Base-by-base conservation (phyloP, 2,329 filamentous ascomycete genomes). In the Thielaviopsis euricoi region DNA sequence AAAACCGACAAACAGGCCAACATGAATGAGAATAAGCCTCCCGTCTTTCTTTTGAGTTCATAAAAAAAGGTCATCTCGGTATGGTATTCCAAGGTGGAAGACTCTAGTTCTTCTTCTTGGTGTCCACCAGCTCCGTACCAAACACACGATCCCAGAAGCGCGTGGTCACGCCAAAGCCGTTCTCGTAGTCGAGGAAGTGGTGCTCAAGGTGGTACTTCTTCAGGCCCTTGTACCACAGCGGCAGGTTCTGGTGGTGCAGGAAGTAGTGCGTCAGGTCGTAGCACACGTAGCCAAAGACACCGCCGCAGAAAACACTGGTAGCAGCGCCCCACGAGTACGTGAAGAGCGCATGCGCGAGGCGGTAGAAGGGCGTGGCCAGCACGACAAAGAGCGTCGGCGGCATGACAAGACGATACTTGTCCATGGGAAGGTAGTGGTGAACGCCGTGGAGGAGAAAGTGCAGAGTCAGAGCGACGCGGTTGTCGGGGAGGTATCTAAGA, bases 181-280 rank as follows among this genome's bases (percentile, higher is more conserved):
- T 91, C 71, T 98, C 87, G 69, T 94, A 98, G 70, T 98, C 93
- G 61, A 93, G 88, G 71, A 96, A 98, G 73, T 98, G 93, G 69
- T 98, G 93, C 69, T 89, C 83, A 29, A 98, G 83, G 68, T 98
- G 93, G 68, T 96, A 95, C 72, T 95, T 97, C 82, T 98, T 98
- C 65, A 97, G 80, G 63, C 82, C 77, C 71, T 87, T 87, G 74
- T 94, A 97, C 79, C 89, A 95, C 1, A 83, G 73, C 17, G 93
- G 93, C 2, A 98, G 81, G 65, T 89, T 94, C 73, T 86, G 82
- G 74, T 98, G 93, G 71, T 98, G 93, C 46, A 98, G 79, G 78
- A 98, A 98, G 77, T 97, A 98, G 71, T 98, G 93, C 1, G 93
- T 98, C 74, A 96, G 67, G 70, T 98, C 93, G 73, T 98, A 98